Base-by-base conservation (phyloP, 2,329 filamentous ascomycete genomes). In the Aspergillus versicolor region DNA sequence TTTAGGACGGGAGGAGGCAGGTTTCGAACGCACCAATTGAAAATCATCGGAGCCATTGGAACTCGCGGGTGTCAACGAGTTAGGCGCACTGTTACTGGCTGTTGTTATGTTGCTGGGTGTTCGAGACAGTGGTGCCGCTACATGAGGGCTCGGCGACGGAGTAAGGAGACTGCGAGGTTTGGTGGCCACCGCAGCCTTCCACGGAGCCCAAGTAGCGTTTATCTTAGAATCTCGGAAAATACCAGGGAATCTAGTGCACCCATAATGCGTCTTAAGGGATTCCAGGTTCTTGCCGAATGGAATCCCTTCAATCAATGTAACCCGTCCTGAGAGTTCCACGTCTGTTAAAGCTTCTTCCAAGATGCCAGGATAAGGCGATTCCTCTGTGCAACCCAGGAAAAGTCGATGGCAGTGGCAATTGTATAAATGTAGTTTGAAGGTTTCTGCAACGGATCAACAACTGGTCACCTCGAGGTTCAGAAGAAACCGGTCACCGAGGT, bases 391-490 rank as follows among this genome's bases (percentile, higher is more conserved):
- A 8, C 84, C 85, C 37, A 87, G 75, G 48, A 86, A 74, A 52
- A 87, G 79, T 55, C 85, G 83, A 52, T 82, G 83, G 65, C 84
- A 87, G 63, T 85, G 83, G 60, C 79, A 81, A 63, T 86, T 81
- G 69, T 81, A 76, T 50, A 84, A 72, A 68, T 81, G 78, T 47
- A 83, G 68, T 63, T 82, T 81, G 70, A 87, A 81, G 24, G 74
- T 74, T 61, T 83, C 83, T 84, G 61, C 22, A 52, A 40, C 50
- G 38, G 37, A 52, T 30, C 17, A 44, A 54, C 45, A 54, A 48
- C 45, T 21, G 7, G 61, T 73, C 62, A 75, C 69, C 62, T 40
- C 17, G 34, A 43, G 21, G 11, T 5, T 42, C n/a, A 58, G 48
- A 54, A 52, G 13, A 34, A 32, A 24, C 27, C 7, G 24, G 24